Evolutionary conservation across 1,139 yeast species (phyloP).

Genomic region (Suhomyces atakaporum): DNA sequence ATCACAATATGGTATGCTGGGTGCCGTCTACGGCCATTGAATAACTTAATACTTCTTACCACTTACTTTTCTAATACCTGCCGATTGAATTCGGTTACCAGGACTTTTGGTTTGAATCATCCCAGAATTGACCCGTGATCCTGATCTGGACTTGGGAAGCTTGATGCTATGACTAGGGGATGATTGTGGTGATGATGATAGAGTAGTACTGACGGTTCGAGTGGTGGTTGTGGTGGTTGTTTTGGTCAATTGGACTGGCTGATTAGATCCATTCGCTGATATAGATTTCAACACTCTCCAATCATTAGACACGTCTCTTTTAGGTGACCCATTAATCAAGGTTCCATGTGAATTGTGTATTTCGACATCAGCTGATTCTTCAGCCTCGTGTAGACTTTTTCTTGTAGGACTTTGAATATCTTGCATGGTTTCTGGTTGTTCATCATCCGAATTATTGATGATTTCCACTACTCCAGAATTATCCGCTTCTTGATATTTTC

Average conservation of each 20-base stretch:
- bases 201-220: constrained; percentile 47
- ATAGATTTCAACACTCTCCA: constrained; percentile 48
- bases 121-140: constrained; percentile 32
- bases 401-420: constrained; percentile 27
- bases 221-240: constrained; percentile 53
- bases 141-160: constrained; percentile 39
- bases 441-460: constrained; percentile 43
- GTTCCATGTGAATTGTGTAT: constrained; percentile 18
- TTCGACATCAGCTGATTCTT: constrained; percentile 16
- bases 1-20: constrained; percentile 7
- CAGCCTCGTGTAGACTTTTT: constrained; percentile 21
- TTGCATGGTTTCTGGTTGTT: constrained; percentile 26
- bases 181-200: constrained; percentile 46
- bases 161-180: constrained; percentile 24
- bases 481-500: constrained; percentile 57
- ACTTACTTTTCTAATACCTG: constrained; percentile 42
- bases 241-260: constrained; percentile 47
- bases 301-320: constrained; percentile 28
- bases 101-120: constrained; percentile 22
- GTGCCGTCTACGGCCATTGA: constrained; percentile 4
- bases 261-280: constrained; percentile 36
- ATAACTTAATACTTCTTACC: constrained; percentile 21
- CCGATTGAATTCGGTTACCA: constrained; percentile 33
- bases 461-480: constrained; percentile 30
- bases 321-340: constrained; percentile 25